A percentile compares a stretch with the other conserved stretches of the same genome.
These are phyloP conservation scores for Starmerella khaoyaiensis DNA, from an alignment of 805 yeast genomes.

Conservation along the genomic window DNA sequence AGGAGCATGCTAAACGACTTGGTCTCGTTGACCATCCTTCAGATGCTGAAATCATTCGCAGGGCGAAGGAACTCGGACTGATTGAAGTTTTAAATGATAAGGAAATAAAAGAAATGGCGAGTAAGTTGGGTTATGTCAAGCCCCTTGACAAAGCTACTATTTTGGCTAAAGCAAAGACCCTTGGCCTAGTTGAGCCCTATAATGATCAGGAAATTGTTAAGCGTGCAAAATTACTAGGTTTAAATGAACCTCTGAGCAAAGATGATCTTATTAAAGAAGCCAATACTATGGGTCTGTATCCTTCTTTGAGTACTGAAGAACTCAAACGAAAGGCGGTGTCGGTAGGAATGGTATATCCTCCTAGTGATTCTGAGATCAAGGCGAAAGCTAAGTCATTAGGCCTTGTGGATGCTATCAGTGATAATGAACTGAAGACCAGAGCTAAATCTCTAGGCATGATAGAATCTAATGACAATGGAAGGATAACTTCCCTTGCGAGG, in stretches of 20 bases:
- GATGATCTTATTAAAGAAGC: slow-evolving; percentile 4
- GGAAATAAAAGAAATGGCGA: slow-evolving; percentile 10
- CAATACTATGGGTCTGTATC: neutral
- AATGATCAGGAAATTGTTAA: slow-evolving; percentile 9
- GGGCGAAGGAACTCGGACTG: slow-evolving; percentile 19
- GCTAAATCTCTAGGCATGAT: slow-evolving; percentile 65
- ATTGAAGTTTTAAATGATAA: slow-evolving; percentile 14
- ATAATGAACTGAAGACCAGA: slow-evolving; percentile 35
- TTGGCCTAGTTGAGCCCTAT: slow-evolving; percentile 43
- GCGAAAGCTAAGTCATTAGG: slow-evolving; percentile 21
- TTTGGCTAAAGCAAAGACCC: slow-evolving; percentile 24
- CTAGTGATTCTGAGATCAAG: slow-evolving; percentile 6
- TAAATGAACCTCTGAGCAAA: slow-evolving; percentile 5
- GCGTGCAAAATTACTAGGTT: slow-evolving; percentile 13
- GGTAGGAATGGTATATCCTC: slow-evolving; percentile 4
- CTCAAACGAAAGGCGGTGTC: slow-evolving; percentile 1
- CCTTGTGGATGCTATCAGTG: slow-evolving; percentile 17
- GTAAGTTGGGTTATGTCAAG: slow-evolving; percentile 13
- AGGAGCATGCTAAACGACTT: slow-evolving; percentile 32
- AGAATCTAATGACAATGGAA: slow-evolving; percentile 47
- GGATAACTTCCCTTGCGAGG: slow-evolving; percentile 20
- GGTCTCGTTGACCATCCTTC: slow-evolving; percentile 25
- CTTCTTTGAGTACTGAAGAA: slow-evolving; percentile 7
- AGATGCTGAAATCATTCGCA: slow-evolving; percentile 4
- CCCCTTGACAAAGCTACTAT: slow-evolving; percentile 28